Evolutionary conservation across 2,329 filamentous ascomycete species (phyloP).

Genomic region (Pseudogymnoascus sp.): DNA sequence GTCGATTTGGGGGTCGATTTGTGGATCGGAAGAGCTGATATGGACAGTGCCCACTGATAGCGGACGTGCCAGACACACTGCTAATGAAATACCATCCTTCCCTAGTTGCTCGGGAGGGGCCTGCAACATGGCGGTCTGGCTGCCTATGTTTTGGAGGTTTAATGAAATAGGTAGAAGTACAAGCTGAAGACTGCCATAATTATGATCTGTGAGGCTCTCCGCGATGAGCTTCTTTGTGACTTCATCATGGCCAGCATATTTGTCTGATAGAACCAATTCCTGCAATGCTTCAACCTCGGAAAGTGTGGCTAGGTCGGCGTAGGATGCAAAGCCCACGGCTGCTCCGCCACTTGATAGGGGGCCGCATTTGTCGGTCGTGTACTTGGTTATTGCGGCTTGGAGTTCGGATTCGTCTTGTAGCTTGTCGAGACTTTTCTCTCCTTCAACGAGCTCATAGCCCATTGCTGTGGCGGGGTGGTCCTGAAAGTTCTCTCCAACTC

Average conservation of each 20-base stretch:
- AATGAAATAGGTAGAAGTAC: slow-evolving; percentile 5
- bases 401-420: slow-evolving; percentile 17
- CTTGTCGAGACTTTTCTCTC: slow-evolving; percentile 9
- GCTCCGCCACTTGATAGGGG: slow-evolving; percentile 10
- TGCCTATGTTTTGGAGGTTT: not conserved
- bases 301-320: not conserved
- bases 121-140: slow-evolving; percentile 1
- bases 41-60: slow-evolving; percentile 35
- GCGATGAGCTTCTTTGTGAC: not conserved
- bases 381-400: slow-evolving; percentile 26
- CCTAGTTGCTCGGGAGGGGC: slow-evolving; percentile 3
- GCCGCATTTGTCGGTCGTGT: slow-evolving; percentile 14
- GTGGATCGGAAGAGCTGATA: slow-evolving; percentile 30
- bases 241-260: not conserved
- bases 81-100: slow-evolving; percentile 25
- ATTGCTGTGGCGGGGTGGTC: slow-evolving; percentile 14
- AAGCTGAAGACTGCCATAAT: slow-evolving; percentile 10
- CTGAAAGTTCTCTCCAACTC: slow-evolving; percentile 17
- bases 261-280: not conserved
- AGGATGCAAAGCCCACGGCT: slow-evolving; percentile 6
- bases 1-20: slow-evolving; percentile 32
- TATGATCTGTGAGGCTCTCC: not conserved
- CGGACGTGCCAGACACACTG: slow-evolving; percentile 34
- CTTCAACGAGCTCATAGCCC: slow-evolving; percentile 12
- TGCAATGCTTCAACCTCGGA: not conserved